These are phyloP conservation scores for Aspergillus puulaauensis DNA, from an alignment of 2,329 filamentous ascomycete genomes.

Conservation along the genomic window DNA sequence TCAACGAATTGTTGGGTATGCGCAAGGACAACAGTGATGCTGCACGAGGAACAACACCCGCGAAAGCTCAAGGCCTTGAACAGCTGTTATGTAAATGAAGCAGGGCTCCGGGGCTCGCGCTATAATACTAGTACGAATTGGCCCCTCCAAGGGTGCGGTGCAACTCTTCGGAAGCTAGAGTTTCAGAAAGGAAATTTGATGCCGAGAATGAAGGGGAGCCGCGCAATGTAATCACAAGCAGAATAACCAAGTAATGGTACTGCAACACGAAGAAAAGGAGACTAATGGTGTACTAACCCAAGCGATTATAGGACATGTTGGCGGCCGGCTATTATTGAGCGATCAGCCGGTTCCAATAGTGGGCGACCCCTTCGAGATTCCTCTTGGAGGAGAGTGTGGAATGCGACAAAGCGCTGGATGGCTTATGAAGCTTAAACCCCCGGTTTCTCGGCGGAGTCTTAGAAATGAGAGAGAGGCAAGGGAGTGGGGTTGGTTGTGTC, in stretches of 20 bases:
- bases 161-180: conserved; percentile 12
- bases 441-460: conserved; percentile 14
- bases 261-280: not conserved
- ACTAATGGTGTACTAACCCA: conserved; percentile 57
- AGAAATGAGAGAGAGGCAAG: conserved; percentile 1
- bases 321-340: conserved; percentile 20
- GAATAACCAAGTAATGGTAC: not conserved
- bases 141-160: not conserved
- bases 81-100: not conserved
- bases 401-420: conserved; percentile 16
- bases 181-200: conserved; percentile 21
- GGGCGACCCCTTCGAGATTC: conserved; percentile 22
- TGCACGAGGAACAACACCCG: not conserved
- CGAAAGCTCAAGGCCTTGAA: not conserved
- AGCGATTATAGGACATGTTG: conserved; percentile 66
- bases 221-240: conserved; percentile 7
- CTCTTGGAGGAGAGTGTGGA: conserved; percentile 21
- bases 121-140: not conserved
- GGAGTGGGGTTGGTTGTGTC: not conserved
- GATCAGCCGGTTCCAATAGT: conserved; percentile 18
- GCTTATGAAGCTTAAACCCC: conserved; percentile 8
- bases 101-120: not conserved
- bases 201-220: conserved; percentile 18
- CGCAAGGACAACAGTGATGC: not conserved
- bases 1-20: conserved; percentile 19